Evolutionary conservation across 352 stramenopile species (phyloP).

Genomic region (Blastocystis sp.): DNA sequence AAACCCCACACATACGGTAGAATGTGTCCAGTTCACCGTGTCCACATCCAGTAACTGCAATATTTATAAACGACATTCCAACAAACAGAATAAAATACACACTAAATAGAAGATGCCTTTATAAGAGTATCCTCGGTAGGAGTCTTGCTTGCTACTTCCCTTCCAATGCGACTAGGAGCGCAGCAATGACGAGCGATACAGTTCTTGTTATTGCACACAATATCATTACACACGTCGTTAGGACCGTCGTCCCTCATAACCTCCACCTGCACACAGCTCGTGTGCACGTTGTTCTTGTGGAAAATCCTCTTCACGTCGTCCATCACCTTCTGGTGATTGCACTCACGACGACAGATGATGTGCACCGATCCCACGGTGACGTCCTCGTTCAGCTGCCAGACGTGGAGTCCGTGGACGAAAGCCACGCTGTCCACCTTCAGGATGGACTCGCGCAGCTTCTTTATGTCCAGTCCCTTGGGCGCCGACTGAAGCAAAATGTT

Average conservation of each 20-base stretch:
- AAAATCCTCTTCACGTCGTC: conserved; percentile 57
- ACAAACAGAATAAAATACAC: background rate
- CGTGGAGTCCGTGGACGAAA: conserved; percentile 49
- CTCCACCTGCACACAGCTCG: conserved; percentile 38
- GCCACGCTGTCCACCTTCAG: background rate
- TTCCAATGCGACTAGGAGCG: background rate
- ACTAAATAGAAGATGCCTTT: background rate
- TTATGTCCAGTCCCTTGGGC: conserved; percentile 17
- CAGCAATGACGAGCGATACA: conserved; percentile 41
- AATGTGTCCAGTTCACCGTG: conserved; percentile 96
- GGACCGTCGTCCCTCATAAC: background rate
- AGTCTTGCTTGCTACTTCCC: background rate
- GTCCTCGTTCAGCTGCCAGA: conserved; percentile 61
- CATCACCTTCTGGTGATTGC: conserved; percentile 47
- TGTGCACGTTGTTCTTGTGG: conserved; percentile 38
- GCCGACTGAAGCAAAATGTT: conserved; percentile 38
- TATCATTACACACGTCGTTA: conserved; percentile 54
- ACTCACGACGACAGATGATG: conserved; percentile 18
- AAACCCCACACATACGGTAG: conserved; percentile 84
- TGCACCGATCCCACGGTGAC: conserved; percentile 13
- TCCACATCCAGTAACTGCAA: conserved; percentile 92
- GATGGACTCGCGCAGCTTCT: conserved; percentile 5
- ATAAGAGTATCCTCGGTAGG: background rate
- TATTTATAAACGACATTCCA: conserved; percentile 63
- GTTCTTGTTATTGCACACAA: conserved; percentile 53